phyloP scores from a whole-genome alignment of 164 flowering plant species.

The Kingdonia uniflora region DNA sequence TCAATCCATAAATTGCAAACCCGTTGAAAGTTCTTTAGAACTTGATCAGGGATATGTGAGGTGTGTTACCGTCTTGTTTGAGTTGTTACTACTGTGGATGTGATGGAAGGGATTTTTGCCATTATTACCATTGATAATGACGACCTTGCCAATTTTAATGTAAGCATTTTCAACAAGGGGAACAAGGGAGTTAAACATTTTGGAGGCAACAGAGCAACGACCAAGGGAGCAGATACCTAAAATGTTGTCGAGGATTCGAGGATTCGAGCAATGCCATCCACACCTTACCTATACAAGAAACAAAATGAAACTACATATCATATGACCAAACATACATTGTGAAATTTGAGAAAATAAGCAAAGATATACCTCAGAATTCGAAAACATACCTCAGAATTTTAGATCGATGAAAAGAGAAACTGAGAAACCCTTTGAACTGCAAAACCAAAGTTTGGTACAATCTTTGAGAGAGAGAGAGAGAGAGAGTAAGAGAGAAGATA shows the following conservation, averaged over 20 bases:
- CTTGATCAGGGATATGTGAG: slow-evolving; percentile 13
- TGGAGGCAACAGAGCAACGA: slow-evolving; percentile 34
- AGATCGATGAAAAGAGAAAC: too few relatives aligned
- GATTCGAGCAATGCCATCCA: too few relatives aligned
- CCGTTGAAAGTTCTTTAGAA: slow-evolving; percentile 26
- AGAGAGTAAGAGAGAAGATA: too few relatives aligned
- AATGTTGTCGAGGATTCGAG: slow-evolving; percentile 43
- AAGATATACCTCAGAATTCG: too few relatives aligned
- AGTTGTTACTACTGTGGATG: slow-evolving; percentile 1
- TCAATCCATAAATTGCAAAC: slow-evolving; percentile 23
- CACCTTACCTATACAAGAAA: too few relatives aligned
- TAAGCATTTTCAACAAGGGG: slow-evolving; percentile 23
- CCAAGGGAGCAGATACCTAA: slow-evolving; percentile 33
- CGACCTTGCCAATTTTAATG: slow-evolving; percentile 11
- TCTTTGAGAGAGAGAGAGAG: too few relatives aligned
- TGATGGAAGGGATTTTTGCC: slow-evolving; percentile 8
- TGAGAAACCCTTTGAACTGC: too few relatives aligned
- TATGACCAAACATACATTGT: too few relatives aligned
- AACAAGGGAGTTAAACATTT: slow-evolving; percentile 33
- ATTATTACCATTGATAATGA: slow-evolving; percentile 2
- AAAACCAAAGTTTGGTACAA: too few relatives aligned
- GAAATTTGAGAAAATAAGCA: too few relatives aligned
- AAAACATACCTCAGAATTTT: too few relatives aligned
- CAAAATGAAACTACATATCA: too few relatives aligned
- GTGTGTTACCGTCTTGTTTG: slow-evolving; percentile 9